These are phyloP conservation scores for Backusella psychrophila DNA, from an alignment of 192 early-diverging fungal genomes.

Conservation along the genomic window DNA sequence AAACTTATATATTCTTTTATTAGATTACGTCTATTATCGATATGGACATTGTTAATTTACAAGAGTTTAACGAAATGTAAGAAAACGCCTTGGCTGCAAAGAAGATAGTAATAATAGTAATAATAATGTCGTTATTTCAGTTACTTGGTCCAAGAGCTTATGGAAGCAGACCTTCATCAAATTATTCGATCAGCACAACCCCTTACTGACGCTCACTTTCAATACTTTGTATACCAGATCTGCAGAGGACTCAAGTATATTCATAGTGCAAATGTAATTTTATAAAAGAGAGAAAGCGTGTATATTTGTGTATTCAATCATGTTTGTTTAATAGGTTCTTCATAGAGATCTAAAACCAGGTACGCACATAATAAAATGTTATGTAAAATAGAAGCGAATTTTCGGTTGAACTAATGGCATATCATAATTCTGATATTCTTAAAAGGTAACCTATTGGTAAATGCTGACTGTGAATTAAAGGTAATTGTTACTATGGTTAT, in stretches of 20 bases:
- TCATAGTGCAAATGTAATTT: slow-evolving; percentile 95
- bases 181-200: slow-evolving; percentile 93
- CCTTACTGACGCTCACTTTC: slow-evolving; percentile 95
- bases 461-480: slow-evolving; percentile 97
- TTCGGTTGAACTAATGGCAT: background rate
- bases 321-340: slow-evolving; percentile 51
- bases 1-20: background rate
- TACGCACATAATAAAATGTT: background rate
- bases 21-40: slow-evolving; percentile 62
- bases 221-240: slow-evolving; percentile 99
- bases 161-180: slow-evolving; percentile 99
- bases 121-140: slow-evolving; percentile 22
- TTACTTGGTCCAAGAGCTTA: slow-evolving; percentile 96
- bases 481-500: slow-evolving; percentile 38
- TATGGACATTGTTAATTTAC: slow-evolving; percentile 84
- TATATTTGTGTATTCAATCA: background rate
- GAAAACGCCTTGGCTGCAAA: slow-evolving; percentile 3
- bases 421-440: background rate
- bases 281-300: background rate
- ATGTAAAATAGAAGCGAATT: background rate
- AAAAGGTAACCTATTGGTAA: slow-evolving; percentile 88
- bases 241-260: slow-evolving; percentile 98
- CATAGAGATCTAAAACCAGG: slow-evolving; percentile 97
- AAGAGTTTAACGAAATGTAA: slow-evolving; percentile 91
- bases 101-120: background rate